Conservation (phyloP, 352 stramenopile genomes). For the Phytopythium aichiense region DNA sequence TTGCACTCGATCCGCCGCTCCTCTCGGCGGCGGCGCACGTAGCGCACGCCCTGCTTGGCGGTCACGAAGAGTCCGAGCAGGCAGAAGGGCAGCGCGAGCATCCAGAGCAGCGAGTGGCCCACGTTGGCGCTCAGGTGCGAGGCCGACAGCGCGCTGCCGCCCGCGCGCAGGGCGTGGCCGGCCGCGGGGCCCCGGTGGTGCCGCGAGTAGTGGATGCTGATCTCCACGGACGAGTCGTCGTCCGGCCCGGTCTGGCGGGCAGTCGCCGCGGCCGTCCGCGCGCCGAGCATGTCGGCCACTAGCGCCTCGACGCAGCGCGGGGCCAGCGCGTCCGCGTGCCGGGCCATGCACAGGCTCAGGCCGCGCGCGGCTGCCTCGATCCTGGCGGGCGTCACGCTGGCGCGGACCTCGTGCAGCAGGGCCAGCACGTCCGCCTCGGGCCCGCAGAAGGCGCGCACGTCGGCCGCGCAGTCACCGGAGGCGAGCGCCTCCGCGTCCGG, state of each 20-base stretch:
- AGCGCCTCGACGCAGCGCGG: slow-evolving; percentile 42
- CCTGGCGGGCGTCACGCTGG: slow-evolving; percentile 25
- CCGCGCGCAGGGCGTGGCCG: slow-evolving; percentile 24
- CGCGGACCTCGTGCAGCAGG: slow-evolving; percentile 34
- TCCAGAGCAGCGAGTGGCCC: slow-evolving; percentile 38
- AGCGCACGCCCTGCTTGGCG: slow-evolving; percentile 30
- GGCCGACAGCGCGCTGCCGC: slow-evolving; percentile 13
- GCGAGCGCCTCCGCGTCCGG: background rate
- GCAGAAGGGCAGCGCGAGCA: slow-evolving; percentile 60
- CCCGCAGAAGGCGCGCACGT: slow-evolving; percentile 37
- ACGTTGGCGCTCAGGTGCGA: slow-evolving; percentile 17
- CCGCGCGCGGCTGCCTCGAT: slow-evolving; percentile 36
- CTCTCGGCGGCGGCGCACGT: slow-evolving; percentile 52
- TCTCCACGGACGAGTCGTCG: slow-evolving; percentile 54
- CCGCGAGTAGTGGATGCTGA: slow-evolving; percentile 52
- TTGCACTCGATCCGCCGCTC: slow-evolving; percentile 58
- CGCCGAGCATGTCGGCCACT: slow-evolving; percentile 18
- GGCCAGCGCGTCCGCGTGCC: slow-evolving; percentile 52
- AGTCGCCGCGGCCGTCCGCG: background rate
- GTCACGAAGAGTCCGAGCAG: slow-evolving; percentile 54
- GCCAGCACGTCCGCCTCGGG: slow-evolving; percentile 44
- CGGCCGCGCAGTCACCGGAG: slow-evolving; percentile 22
- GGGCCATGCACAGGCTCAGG: slow-evolving; percentile 48
- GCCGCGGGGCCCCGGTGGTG: slow-evolving; percentile 29
- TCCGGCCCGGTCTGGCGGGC: slow-evolving; percentile 11